phyloP scores from a whole-genome alignment of 306 rosid genomes.

The Delonix regia region DNA sequence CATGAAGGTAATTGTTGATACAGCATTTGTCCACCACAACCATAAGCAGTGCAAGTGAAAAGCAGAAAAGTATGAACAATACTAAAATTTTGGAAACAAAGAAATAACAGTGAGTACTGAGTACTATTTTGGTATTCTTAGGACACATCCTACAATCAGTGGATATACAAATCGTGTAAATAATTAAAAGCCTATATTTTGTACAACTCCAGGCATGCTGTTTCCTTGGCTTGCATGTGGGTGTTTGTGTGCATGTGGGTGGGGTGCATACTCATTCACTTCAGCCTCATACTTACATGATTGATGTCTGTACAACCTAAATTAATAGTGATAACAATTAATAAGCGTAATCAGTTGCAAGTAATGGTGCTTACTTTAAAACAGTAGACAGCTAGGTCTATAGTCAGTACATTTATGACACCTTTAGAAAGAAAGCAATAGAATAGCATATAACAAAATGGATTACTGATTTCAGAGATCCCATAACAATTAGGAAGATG shows the following conservation, averaged over 20 bases:
- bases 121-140: not conserved
- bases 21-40: constrained; percentile 12
- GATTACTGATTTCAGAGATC: not conserved
- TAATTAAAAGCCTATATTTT: not conserved
- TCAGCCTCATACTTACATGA: not conserved
- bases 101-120: not conserved
- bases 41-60: constrained; percentile 16
- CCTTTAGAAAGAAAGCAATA: not conserved
- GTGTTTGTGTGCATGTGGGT: not conserved
- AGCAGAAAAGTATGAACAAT: constrained; percentile 15
- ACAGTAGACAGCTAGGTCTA: not conserved
- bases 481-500: not conserved
- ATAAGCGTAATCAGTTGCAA: not conserved
- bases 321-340: not conserved
- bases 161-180: not conserved
- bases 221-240: not conserved
- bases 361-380: not conserved
- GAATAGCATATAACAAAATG: not conserved
- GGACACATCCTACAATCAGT: constrained; percentile 16
- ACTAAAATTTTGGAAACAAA: constrained; percentile 30
- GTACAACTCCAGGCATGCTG: not conserved
- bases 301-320: not conserved
- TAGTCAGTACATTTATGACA: not conserved
- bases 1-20: not conserved
- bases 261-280: not conserved